Conservation (phyloP, 1,139 yeast species). For the Yamadazyma siamensis region DNA sequence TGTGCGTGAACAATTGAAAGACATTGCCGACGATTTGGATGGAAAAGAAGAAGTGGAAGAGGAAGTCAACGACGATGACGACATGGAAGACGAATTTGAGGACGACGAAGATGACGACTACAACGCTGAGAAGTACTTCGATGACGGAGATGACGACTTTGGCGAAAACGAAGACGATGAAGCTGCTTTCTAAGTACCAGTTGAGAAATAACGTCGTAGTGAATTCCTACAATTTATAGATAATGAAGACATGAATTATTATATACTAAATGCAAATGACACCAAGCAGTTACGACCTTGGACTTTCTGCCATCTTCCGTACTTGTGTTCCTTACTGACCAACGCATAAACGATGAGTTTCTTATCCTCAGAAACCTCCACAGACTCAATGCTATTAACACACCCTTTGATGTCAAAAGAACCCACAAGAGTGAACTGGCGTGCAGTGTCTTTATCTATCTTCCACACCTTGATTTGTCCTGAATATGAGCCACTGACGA, state of each 20-base stretch:
- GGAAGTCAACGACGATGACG: constrained; percentile 37
- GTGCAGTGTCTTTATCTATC: constrained; percentile 53
- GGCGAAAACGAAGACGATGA: constrained; percentile 83
- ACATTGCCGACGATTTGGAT: constrained; percentile 58
- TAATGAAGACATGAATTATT: too few species aligned
- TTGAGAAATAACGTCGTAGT: too few species aligned
- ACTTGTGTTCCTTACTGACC: constrained; percentile 77
- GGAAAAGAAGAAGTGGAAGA: constrained; percentile 35
- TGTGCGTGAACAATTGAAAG: constrained; percentile 57
- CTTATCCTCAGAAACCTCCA: constrained; percentile 52
- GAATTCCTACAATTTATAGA: too few species aligned
- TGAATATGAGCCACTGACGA: constrained; percentile 84
- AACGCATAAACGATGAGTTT: constrained; percentile 61
- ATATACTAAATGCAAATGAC: constrained; percentile 34
- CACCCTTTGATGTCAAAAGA: constrained; percentile 65
- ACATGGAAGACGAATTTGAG: constrained; percentile 51
- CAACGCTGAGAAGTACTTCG: constrained; percentile 52
- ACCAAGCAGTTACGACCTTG: constrained; percentile 44
- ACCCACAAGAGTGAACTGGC: constrained; percentile 57
- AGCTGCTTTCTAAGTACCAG: constrained; percentile 62
- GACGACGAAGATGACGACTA: constrained; percentile 69
- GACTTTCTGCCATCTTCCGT: constrained; percentile 74
- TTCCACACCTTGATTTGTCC: constrained; percentile 80
- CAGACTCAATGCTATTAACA: constrained; percentile 63
- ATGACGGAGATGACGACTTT: constrained; percentile 75